Evolutionary conservation across 2,329 filamentous ascomycete genomes (phyloP).

Genomic region (Ascochyta viciae-villosae): DNA sequence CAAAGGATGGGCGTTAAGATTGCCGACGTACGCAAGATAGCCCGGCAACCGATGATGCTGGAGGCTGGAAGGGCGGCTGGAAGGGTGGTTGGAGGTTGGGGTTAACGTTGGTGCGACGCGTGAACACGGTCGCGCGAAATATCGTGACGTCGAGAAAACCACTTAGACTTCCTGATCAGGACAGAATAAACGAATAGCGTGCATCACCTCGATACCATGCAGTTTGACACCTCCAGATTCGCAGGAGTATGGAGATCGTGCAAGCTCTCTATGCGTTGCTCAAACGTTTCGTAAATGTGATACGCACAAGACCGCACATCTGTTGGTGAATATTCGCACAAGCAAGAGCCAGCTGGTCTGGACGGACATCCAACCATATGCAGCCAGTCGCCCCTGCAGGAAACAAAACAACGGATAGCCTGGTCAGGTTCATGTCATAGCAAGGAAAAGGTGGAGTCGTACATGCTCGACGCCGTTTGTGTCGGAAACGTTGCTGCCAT

Average conservation of each 20-base stretch:
- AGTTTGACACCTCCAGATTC: background rate
- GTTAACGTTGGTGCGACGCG: slow-evolving; percentile 27
- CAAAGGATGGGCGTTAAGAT: slow-evolving; percentile 20
- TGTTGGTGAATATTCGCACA: background rate
- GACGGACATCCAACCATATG: background rate
- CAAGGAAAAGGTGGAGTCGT: too few species aligned
- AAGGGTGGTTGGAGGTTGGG: background rate
- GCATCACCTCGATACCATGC: slow-evolving; percentile 6
- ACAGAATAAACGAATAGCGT: background rate
- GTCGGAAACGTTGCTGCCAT: too few species aligned
- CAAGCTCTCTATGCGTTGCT: background rate
- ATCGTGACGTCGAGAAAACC: slow-evolving; percentile 26
- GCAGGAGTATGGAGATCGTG: background rate
- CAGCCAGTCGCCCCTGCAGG: too few species aligned
- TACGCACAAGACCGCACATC: background rate
- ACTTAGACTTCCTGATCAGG: slow-evolving; percentile 17
- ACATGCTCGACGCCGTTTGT: too few species aligned
- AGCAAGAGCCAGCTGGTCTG: background rate
- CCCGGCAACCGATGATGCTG: slow-evolving; percentile 20
- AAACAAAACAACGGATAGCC: too few species aligned
- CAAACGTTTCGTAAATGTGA: background rate
- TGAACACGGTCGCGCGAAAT: slow-evolving; percentile 28
- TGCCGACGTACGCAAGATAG: slow-evolving; percentile 29
- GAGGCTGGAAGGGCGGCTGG: slow-evolving; percentile 23
- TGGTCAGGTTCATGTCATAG: too few species aligned